Conservation (phyloP, 1,284 basidiomycete genomes). For the Phaffia rhodozyma region DNA sequence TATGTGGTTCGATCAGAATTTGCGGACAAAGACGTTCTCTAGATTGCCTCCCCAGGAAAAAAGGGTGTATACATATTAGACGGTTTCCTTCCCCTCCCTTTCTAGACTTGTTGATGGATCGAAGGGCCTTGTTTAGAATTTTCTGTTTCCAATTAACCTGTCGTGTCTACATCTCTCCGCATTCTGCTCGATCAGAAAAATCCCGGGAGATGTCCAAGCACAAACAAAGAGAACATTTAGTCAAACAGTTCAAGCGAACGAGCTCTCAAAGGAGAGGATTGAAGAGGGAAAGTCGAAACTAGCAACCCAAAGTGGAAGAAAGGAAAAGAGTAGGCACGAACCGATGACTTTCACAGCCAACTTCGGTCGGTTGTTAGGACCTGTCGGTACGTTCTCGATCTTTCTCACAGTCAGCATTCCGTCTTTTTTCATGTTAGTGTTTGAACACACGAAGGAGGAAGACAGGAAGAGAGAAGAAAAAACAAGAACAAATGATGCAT, state of each 20-base stretch:
- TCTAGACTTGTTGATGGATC: not conserved
- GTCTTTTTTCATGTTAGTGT: slow-evolving; percentile 28
- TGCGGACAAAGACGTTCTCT: not conserved
- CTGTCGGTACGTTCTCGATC: slow-evolving; percentile 87
- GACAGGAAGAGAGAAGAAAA: slow-evolving; percentile 34
- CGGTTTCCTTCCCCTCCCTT: no score
- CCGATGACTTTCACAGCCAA: slow-evolving; percentile 71
- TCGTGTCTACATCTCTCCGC: slow-evolving; percentile 6
- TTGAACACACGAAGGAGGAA: slow-evolving; percentile 16
- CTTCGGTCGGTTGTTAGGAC: slow-evolving; percentile 72
- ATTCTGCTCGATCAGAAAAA: not conserved
- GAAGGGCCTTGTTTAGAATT: not conserved
- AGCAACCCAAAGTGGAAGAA: not conserved
- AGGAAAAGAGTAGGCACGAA: slow-evolving; percentile 25
- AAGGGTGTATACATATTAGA: not conserved
- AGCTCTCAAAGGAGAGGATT: not conserved
- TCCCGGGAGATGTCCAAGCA: not conserved
- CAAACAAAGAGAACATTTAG: not conserved
- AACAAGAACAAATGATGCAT: no score
- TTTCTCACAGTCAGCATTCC: slow-evolving; percentile 83
- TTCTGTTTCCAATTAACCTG: not conserved
- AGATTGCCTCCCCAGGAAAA: not conserved
- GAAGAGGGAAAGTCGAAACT: not conserved
- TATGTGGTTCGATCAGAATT: not conserved
- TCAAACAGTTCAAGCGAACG: not conserved